phyloP scores from a whole-genome alignment of 257 asterid genomes.

The Paulownia fortunei region DNA sequence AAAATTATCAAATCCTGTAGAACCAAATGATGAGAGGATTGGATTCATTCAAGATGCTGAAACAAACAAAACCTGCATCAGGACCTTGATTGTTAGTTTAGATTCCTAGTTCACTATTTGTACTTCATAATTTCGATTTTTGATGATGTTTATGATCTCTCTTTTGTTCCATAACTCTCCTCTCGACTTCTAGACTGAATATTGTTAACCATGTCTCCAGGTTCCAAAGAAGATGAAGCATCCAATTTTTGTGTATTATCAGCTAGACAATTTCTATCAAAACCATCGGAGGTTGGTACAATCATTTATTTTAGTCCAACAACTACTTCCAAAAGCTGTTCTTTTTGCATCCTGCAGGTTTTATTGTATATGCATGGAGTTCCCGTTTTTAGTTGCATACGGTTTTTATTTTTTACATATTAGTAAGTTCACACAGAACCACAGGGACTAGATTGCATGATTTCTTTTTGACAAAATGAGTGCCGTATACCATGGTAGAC shows the following conservation, averaged over 20 bases:
- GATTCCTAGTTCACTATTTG: not conserved
- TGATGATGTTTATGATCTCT: not conserved
- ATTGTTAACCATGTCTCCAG: conserved; percentile 32
- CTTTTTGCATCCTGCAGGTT: not conserved
- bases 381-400: too few species aligned
- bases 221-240: conserved; percentile 68
- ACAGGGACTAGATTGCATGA: too few species aligned
- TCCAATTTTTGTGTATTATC: conserved; percentile 64
- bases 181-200: not conserved
- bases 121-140: not conserved
- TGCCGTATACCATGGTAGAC: too few species aligned
- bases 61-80: conserved; percentile 59
- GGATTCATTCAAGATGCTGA: conserved; percentile 49
- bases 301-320: not conserved
- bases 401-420: too few species aligned
- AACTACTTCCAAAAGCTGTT: not conserved
- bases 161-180: not conserved
- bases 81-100: conserved; percentile 49
- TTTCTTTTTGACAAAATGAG: too few species aligned
- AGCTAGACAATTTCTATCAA: conserved; percentile 70
- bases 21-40: conserved; percentile 34
- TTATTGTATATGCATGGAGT: too few species aligned
- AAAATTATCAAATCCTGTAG: not conserved
- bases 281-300: conserved; percentile 68
- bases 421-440: too few species aligned